Percentiles rank a stretch among this genome's conserved stretches.
Evolutionary conservation across 192 early-diverging fungal species (phyloP).

Genomic region (Funneliformis mosseae): DNA sequence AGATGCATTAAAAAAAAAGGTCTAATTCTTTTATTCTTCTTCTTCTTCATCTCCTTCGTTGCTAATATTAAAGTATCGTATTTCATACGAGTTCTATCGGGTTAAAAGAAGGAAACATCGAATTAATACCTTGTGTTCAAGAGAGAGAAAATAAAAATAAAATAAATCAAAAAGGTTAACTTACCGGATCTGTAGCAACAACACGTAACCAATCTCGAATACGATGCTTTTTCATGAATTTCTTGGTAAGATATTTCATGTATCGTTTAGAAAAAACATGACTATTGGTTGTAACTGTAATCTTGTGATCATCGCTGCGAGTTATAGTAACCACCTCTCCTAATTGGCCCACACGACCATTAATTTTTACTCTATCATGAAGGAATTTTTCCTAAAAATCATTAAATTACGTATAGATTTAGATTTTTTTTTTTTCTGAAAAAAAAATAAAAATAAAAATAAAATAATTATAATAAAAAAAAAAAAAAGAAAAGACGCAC

Average conservation of each 20-base stretch:
- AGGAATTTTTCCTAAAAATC: conserved; percentile 89
- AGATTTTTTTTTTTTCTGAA: neutral
- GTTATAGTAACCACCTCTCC: conserved; percentile 81
- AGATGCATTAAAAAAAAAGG: neutral
- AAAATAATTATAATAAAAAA: too few species aligned
- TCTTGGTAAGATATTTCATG: conserved; percentile 99
- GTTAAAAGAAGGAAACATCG: neutral
- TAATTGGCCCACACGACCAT: conserved; percentile 94
- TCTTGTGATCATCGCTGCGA: conserved; percentile 69
- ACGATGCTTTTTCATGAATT: conserved; percentile 99
- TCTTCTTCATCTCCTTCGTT: conserved; percentile 76
- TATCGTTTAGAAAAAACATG: conserved; percentile 95
- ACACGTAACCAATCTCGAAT: conserved; percentile 99
- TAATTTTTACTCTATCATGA: conserved; percentile 98
- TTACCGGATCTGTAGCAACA: conserved; percentile 77
- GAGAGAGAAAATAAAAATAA: neutral
- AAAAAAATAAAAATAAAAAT: neutral
- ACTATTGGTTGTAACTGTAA: conserved; percentile 77
- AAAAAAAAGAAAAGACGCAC: conserved; percentile 57
- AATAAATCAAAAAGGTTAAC: neutral
- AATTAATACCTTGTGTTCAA: neutral
- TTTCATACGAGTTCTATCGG: conserved; percentile 74
- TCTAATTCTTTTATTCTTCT: conserved; percentile 55
- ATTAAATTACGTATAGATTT: neutral
- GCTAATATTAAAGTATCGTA: conserved; percentile 94